Base-by-base conservation (phyloP, 495 filamentous ascomycete species). In the Podospora fimiseda region DNA sequence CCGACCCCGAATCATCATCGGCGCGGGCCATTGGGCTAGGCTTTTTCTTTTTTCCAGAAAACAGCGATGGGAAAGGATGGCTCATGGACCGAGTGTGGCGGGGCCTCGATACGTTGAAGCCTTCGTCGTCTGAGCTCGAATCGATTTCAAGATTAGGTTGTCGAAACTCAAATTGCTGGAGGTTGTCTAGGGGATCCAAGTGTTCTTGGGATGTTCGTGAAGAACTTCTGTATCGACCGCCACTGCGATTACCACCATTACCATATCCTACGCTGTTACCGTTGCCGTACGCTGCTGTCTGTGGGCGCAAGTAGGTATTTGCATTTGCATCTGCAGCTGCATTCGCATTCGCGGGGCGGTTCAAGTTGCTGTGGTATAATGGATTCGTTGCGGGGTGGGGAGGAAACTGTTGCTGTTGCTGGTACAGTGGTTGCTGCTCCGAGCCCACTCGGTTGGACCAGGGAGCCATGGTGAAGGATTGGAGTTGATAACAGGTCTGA, bases 1-100 rank as follows among this genome's bases (percentile, higher is more conserved):
- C 66, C 14, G 58, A 63, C 24, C 62, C 64, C 27, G 62, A 65
- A 19, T 60, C 42, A 41, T 60, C 37, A 33, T 63, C 61, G 22
- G 22, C 49, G 13, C 40, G 44, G 41, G 43, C 27, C 51, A 51
- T 55, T 15, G 46, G 56, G 38, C 41, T 30, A 42, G 67, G 56
- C 55, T 71, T 71, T 58, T 79, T 81, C 68, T 78, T 84, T 49
- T 72, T 78, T 45, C 70, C 71, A 14, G 78, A 73, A 58, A 88
- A 82, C 22, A 83, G 60, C 6, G 82, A 83, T 3, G 84, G 80
- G 53, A 89, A 87, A 5, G 86, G 84, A 56, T 91, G 84, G 66
- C 87, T 91, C 73, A 85, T 79, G 40, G 87, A 88, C 46, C 87
- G 85, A 14, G 73, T 68, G 67, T 91, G 86, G 43, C 57, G 60